phyloP scores from a whole-genome alignment of 768 basidiomycete species.

The Scleroderma bovista region DNA sequence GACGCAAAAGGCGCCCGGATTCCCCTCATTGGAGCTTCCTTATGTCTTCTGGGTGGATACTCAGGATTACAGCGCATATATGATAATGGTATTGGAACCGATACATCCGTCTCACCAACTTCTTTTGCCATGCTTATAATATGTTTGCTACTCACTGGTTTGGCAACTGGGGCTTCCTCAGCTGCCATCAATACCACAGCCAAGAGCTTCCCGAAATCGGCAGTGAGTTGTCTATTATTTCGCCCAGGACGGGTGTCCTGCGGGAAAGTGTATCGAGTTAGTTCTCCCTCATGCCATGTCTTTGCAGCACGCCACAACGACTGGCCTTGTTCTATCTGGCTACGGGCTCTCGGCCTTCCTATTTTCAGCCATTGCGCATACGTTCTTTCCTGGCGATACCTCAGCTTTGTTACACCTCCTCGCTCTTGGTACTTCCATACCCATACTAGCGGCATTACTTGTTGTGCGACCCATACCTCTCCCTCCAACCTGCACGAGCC shows the following conservation, averaged over 20 bases:
- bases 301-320: slow-evolving; percentile 58
- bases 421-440: slow-evolving; percentile 64
- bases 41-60: slow-evolving; percentile 64
- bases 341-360: slow-evolving; percentile 85
- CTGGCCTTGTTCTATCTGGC: slow-evolving; percentile 72
- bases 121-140: slow-evolving; percentile 45
- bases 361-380: slow-evolving; percentile 68
- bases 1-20: slow-evolving; percentile 64
- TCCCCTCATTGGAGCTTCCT: slow-evolving; percentile 49
- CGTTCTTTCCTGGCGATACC: slow-evolving; percentile 67
- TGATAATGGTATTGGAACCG: slow-evolving; percentile 37
- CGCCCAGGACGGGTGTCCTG: neutral
- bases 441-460: slow-evolving; percentile 69
- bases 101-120: slow-evolving; percentile 32
- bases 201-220: slow-evolving; percentile 66
- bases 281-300: neutral
- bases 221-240: slow-evolving; percentile 36
- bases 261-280: neutral
- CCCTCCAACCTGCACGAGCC: slow-evolving; percentile 13
- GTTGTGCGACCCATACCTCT: slow-evolving; percentile 62
- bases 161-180: slow-evolving; percentile 59
- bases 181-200: slow-evolving; percentile 72
- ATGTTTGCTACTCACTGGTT: slow-evolving; percentile 65
- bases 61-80: slow-evolving; percentile 60
- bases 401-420: slow-evolving; percentile 69